Conservation (phyloP, 768 basidiomycete species). For the Sporobolomyces phaffii region DNA sequence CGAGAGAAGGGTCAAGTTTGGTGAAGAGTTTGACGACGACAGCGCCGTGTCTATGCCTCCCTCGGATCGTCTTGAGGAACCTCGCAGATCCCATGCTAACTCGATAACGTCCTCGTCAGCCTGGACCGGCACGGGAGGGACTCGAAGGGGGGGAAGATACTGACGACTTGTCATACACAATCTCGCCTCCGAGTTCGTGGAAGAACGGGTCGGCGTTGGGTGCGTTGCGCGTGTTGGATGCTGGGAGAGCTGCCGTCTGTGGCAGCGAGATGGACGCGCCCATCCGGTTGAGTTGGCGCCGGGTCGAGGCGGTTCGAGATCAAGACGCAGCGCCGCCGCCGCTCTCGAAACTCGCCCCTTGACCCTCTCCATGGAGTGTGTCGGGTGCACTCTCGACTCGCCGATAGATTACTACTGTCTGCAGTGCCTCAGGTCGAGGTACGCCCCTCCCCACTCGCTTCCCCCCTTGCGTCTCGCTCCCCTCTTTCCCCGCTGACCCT, state of each 20-base stretch:
- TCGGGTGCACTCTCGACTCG: constrained; percentile 5
- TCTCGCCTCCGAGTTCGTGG: constrained; percentile 74
- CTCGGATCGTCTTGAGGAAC: constrained; percentile 79
- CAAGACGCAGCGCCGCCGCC: not conserved
- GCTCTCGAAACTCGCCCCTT: not conserved
- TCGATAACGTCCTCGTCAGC: too few species aligned
- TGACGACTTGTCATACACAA: constrained; percentile 87
- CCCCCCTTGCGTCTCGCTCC: not conserved
- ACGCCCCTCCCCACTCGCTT: not conserved
- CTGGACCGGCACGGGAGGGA: not conserved
- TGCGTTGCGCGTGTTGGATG: not conserved
- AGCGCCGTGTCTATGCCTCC: constrained; percentile 69
- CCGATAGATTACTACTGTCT: constrained; percentile 9
- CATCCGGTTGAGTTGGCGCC: not conserved
- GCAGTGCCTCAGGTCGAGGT: constrained; percentile 15
- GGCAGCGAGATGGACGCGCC: constrained; percentile 13
- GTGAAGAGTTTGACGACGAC: constrained; percentile 91
- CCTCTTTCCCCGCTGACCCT: not conserved
- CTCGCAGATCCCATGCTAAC: constrained; percentile 63
- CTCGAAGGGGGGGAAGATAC: constrained; percentile 34
- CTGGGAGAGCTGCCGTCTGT: not conserved
- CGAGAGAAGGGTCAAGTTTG: constrained; percentile 81
- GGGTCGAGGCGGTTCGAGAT: constrained; percentile 5
- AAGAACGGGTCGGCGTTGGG: constrained; percentile 45
- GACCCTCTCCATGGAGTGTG: constrained; percentile 19